Percentiles rank a stretch among this genome's conserved stretches.
Conservation (phyloP, 179 eudicot genomes). For the Nepenthes alata region DNA sequence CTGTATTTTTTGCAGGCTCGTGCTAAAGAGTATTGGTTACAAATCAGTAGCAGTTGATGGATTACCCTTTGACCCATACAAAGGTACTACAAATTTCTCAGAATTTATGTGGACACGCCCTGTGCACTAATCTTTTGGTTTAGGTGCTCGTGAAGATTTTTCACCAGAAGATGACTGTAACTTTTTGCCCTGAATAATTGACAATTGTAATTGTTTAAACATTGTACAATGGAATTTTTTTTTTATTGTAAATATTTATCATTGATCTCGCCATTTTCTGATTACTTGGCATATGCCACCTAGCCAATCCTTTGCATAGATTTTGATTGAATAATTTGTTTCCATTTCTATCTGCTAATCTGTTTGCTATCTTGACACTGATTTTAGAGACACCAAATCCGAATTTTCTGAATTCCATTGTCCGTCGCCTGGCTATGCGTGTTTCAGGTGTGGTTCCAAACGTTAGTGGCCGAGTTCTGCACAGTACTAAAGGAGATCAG, state of each 20-base stretch:
- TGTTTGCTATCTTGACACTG: not conserved
- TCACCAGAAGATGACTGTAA: not conserved
- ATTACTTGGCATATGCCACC: no score
- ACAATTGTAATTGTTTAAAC: not conserved
- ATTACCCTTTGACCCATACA: constrained; percentile 60
- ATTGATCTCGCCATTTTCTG: no score
- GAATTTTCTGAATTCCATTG: not conserved
- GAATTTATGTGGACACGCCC: not conserved
- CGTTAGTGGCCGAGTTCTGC: constrained; percentile 61
- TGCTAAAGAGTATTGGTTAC: constrained; percentile 90
- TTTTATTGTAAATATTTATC: no score
- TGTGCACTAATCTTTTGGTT: not conserved
- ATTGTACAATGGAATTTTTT: no score
- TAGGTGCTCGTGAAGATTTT: no score
- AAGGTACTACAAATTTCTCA: constrained; percentile 31
- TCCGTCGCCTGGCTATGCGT: not conserved
- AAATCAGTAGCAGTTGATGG: constrained; percentile 81
- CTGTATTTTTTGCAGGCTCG: constrained; percentile 41
- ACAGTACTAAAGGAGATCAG: constrained; percentile 22
- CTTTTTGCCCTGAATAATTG: not conserved
- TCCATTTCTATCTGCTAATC: not conserved
- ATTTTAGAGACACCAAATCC: not conserved
- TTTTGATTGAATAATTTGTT: not conserved
- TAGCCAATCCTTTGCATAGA: not conserved
- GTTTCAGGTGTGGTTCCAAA: constrained; percentile 84